Evolutionary conservation across 176 grass and related monocot species (phyloP).

Genomic region (Eragrostis nindensis): DNA sequence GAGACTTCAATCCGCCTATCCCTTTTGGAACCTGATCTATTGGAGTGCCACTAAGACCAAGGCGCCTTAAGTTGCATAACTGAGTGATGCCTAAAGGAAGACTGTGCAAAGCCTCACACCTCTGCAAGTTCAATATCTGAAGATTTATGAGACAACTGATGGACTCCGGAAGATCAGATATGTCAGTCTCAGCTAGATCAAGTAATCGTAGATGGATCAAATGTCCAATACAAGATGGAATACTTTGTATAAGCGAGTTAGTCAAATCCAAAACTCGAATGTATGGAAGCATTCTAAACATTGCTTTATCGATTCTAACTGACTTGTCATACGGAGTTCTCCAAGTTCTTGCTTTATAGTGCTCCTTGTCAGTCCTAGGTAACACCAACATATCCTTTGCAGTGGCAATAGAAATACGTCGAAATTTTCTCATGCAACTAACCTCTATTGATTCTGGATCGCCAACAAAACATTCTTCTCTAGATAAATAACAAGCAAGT

Average conservation of each 20-base stretch:
- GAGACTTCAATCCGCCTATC: too few relatives aligned
- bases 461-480: slow-evolving; percentile 15
- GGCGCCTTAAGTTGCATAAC: too few relatives aligned
- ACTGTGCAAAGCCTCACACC: too few relatives aligned
- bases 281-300: neutral
- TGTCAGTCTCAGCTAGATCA: neutral
- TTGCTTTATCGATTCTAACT: neutral
- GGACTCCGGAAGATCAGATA: slow-evolving; percentile 3
- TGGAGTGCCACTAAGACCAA: too few relatives aligned
- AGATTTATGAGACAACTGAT: neutral
- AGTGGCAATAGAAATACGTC: neutral
- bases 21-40: too few relatives aligned
- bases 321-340: neutral
- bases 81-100: too few relatives aligned
- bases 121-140: too few relatives aligned
- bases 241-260: neutral
- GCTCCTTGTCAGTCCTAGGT: slow-evolving; percentile 7
- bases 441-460: slow-evolving; percentile 2
- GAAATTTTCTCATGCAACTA: neutral
- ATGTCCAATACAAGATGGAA: neutral
- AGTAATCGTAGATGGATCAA: slow-evolving; percentile 7
- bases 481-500: slow-evolving; percentile 26
- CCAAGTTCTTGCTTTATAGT: slow-evolving; percentile 5
- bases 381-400: neutral
- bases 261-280: slow-evolving; percentile 6